Percentiles rank a stretch among this genome's conserved stretches.
phyloP scores from a whole-genome alignment of 495 filamentous ascomycete species.

The Podospora sp. region DNA sequence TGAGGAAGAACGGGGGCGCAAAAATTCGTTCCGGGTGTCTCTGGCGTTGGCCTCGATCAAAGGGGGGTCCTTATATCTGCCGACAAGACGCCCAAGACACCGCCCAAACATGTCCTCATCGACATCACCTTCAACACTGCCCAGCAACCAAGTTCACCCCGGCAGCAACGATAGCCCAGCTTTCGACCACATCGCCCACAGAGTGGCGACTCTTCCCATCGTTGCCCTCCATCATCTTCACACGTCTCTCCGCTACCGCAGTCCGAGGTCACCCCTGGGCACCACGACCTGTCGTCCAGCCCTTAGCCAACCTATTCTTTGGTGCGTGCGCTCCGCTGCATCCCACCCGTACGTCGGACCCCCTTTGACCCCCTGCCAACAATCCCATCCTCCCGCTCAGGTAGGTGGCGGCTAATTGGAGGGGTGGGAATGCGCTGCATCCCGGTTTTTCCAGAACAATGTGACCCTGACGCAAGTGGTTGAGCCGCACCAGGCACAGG shows the following conservation, averaged over 20 bases:
- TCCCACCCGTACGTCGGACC: not conserved
- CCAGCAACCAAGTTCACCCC: not conserved
- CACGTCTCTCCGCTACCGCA: not conserved
- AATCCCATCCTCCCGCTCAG: slow-evolving; percentile 3
- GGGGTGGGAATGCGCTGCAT: slow-evolving; percentile 8
- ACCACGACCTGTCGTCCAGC: not conserved
- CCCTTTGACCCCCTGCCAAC: not conserved
- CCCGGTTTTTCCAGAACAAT: not conserved
- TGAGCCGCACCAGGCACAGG: slow-evolving; percentile 16
- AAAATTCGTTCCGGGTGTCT: not conserved
- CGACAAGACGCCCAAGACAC: slow-evolving; percentile 4
- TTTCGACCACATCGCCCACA: not conserved
- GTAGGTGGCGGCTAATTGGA: not conserved
- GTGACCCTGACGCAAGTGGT: slow-evolving; percentile 16
- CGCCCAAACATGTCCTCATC: not conserved
- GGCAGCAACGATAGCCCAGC: not conserved
- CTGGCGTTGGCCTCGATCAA: not conserved
- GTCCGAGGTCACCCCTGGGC: not conserved
- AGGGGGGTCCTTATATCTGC: slow-evolving; percentile 5
- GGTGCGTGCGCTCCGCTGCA: not conserved
- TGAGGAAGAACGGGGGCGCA: not conserved
- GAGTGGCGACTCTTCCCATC: not conserved
- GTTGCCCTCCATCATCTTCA: not conserved
- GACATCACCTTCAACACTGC: not conserved
- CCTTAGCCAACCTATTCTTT: not conserved